Base-by-base conservation (phyloP, 2,329 filamentous ascomycete species). In the Sordariomycetes sp. region DNA sequence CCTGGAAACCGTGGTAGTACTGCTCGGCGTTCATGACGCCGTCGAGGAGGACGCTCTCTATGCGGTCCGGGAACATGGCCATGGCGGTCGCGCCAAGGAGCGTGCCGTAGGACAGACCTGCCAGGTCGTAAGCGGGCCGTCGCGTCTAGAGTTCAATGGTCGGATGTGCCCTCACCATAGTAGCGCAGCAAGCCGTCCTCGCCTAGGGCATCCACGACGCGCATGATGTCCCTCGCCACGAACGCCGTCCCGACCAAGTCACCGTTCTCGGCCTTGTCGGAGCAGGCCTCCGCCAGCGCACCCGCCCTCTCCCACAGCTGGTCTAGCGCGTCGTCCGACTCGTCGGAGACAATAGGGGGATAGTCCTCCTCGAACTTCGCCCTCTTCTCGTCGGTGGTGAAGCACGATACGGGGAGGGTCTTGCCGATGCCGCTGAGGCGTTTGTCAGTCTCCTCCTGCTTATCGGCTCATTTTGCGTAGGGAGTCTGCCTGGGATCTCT, bases 91-190 rank as follows among this genome's bases (percentile, higher is more conserved):
- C 65, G 5, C 75, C 74, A 1, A 77, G 61, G 8, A 69, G 62
- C 1, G 71, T 72, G 16, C 74, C 74, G 58, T 76, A 76, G 1
- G 72, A 75, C 59, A 71, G 63, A 69, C 71, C 72, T 71, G 40
- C 7, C 3, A 46, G 14, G 40, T 46, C 3, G 18, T 46, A 46
- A 46, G 40, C 40, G 18, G 16, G 18, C 40, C 18, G 18, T 46
- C 40, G n/a, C 40, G 11, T n/a, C n/a, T 14, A 46, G 2, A n/a
- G 16, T n/a, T 32, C 28, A 8, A 32, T 2, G 40, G 12, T 16
- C 18, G 7, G 18, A 7, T 2, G 6, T 3, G 18, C 18, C 16
- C 65, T 59, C 34, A 69, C 71, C 71, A 65, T 65, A 73, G 57
- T 68, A 74, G 52, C 71, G 63, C 6, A 74, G 59, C 63, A 73